A percentile compares a stretch with the other conserved stretches of the same genome.
Evolutionary conservation across 139 green algal species (phyloP).

Genomic region (Klebsormidium nitens): DNA sequence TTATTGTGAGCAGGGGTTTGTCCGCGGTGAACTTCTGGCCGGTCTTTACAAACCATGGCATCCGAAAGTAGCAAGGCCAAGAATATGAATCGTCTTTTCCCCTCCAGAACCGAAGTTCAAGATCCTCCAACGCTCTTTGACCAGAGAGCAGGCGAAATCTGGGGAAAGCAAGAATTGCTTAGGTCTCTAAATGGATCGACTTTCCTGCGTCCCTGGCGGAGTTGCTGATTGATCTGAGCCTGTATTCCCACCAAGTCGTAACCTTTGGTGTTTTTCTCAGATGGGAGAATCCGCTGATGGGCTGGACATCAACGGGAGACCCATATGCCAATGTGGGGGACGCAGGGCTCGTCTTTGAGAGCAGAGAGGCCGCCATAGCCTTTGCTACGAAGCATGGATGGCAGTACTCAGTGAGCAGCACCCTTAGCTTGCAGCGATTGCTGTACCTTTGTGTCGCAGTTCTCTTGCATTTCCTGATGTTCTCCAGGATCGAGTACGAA

Average conservation of each 20-base stretch:
- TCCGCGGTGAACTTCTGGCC: background rate
- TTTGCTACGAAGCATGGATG: slow-evolving; percentile 61
- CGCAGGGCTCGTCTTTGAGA: slow-evolving; percentile 46
- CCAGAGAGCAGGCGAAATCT: background rate
- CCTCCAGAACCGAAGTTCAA: no score
- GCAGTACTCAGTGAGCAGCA: slow-evolving; percentile 55
- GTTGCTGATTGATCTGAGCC: no score
- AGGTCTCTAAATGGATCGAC: background rate
- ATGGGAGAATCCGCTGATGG: slow-evolving; percentile 94
- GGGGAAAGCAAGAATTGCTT: background rate
- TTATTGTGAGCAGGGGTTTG: background rate
- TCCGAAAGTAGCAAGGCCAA: background rate
- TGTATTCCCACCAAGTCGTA: no score
- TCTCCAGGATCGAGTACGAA: background rate
- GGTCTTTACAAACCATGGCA: background rate
- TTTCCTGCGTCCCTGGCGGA: background rate
- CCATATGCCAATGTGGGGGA: slow-evolving; percentile 38
- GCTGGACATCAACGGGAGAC: slow-evolving; percentile 93
- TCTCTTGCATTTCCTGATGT: slow-evolving; percentile 8
- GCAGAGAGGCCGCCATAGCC: slow-evolving; percentile 66
- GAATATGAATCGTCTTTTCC: background rate
- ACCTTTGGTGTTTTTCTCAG: slow-evolving; percentile 23
- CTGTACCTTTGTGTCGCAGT: background rate
- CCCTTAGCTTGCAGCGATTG: background rate
- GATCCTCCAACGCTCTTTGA: background rate